Conservation (phyloP, 208 protist species). For the Tritrichomonas musculus region DNA sequence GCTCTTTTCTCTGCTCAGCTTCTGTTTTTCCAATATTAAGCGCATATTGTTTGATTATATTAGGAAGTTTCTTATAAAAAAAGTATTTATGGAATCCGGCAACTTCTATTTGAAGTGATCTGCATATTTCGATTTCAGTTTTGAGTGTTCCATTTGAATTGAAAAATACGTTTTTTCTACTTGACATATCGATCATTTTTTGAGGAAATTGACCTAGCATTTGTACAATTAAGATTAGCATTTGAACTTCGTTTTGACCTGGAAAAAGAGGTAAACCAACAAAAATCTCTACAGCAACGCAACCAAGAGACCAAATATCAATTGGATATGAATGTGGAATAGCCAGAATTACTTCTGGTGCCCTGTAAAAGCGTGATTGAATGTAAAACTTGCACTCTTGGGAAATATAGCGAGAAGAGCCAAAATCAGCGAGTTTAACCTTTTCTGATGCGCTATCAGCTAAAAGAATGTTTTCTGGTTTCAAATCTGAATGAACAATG, state of each 20-base stretch:
- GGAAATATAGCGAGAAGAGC: conserved; percentile 73
- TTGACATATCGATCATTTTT: neutral
- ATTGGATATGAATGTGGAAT: conserved; percentile 33
- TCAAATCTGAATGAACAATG: neutral
- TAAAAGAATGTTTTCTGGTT: neutral
- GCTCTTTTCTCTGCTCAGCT: neutral
- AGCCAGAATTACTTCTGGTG: conserved; percentile 71
- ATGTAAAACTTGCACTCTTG: conserved; percentile 78
- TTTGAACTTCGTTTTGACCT: neutral
- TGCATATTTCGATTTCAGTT: neutral
- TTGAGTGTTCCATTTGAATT: neutral
- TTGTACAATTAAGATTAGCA: neutral
- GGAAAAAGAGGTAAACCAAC: conserved; percentile 61
- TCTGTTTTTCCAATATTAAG: neutral
- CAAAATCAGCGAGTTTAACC: conserved; percentile 97
- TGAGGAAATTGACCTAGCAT: neutral
- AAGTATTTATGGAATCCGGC: neutral
- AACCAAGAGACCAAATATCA: conserved; percentile 90
- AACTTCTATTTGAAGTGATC: too few species aligned
- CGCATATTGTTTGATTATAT: neutral
- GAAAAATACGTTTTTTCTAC: neutral
- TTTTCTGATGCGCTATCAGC: neutral
- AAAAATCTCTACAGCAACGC: conserved; percentile 93
- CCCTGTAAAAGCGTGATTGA: conserved; percentile 79
- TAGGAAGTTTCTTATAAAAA: neutral